Base-by-base conservation (phyloP, 805 yeast species). In the Ogataea degrootiae region DNA sequence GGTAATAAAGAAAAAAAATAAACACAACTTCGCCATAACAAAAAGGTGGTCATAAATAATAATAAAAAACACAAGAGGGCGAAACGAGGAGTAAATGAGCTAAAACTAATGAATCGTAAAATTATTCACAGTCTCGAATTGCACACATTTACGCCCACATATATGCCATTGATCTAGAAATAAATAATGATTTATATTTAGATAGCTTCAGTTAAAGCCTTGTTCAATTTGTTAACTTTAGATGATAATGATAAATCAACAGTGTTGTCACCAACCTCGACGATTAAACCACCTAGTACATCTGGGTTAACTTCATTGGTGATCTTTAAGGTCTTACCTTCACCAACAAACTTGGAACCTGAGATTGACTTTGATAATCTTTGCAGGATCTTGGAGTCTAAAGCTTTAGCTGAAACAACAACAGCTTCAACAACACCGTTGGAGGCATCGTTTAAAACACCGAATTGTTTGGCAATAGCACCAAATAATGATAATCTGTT, bases 261-360 rank as follows among this genome's bases (percentile, higher is more conserved):
- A 54, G 98, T 91, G 72, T 85, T 88, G 76, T 92, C 99, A 65
- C 92, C 97, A 62, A 94, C 88, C 73, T 91, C 96, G 51, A 94
- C 96, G 59, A 94, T 75, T 69, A 94, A 80, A 63, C 99, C 99
- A 66, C 99, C 99, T 69, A 87, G 77, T 67, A 94, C 87, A 56
- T 86, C 94, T 55, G 96, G 88, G 75, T 89, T 83, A 54, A 92
- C 87, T 56, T 76, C 76, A 77, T 90, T 92, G 59, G 81, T 73
- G 60, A 94, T 75, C 76, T 85, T 85, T 70, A 94, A 81, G 61
- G 92, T 80, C 79, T 91, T 86, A 62, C 88, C 92, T 48, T 75
- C 70, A 59, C 96, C 96, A 53, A 92, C 96, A 63, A 82, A 85
- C 58, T 77, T 71, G 42, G 97, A 90, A 67, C 76, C 80, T 55